A percentile compares a stretch with the other conserved stretches of the same genome.
These are phyloP conservation scores for Heritiera fomes DNA, from an alignment of 345 rosid genomes.

Conservation along the genomic window DNA sequence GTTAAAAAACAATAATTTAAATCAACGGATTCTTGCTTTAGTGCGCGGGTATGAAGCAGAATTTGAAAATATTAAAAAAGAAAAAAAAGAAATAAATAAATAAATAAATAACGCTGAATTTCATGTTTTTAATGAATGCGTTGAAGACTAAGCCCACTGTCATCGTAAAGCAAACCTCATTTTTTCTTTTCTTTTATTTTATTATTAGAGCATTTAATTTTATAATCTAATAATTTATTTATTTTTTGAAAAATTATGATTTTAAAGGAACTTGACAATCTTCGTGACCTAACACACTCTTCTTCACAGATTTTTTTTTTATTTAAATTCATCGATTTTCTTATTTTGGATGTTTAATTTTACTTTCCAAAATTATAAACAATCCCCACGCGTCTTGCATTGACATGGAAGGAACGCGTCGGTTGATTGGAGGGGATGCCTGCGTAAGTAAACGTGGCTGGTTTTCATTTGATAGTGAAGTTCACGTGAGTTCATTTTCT, in stretches of 20 bases:
- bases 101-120: conserved; percentile 47
- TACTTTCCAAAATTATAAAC: background rate
- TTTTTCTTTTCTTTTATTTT: background rate
- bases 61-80: conserved; percentile 41
- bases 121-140: conserved; percentile 44
- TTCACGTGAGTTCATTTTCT: background rate
- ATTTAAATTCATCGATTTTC: conserved; percentile 3
- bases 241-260: background rate
- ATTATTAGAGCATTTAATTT: no score
- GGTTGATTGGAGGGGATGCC: background rate
- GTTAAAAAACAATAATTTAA: conserved; percentile 22
- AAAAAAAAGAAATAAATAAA: conserved; percentile 4
- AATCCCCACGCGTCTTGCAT: background rate
- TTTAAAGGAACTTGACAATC: conserved; percentile 35
- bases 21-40: conserved; percentile 54
- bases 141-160: conserved; percentile 8
- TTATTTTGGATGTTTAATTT: conserved; percentile 9
- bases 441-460: background rate
- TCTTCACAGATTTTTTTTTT: background rate
- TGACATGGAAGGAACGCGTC: background rate
- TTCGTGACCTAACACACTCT: conserved; percentile 43
- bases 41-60: conserved; percentile 67
- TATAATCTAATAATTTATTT: background rate
- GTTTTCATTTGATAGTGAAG: background rate
- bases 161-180: background rate